Evolutionary conservation across 2,329 filamentous ascomycete species (phyloP).

Genomic region (Botrytis sinoallii): DNA sequence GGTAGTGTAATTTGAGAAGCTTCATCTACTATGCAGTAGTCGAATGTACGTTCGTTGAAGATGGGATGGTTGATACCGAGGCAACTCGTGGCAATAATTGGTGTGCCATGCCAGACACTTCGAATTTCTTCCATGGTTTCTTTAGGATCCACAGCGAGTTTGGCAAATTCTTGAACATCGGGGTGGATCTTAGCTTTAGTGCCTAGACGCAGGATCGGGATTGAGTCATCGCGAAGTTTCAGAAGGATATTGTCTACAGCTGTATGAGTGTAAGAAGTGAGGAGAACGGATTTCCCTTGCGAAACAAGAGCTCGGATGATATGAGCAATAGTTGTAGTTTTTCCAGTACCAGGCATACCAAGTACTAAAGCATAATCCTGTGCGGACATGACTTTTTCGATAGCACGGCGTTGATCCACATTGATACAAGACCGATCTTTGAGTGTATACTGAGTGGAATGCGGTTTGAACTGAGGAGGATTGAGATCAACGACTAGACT

Average conservation of each 20-base stretch:
- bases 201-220: slow-evolving; percentile 81
- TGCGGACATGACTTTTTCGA: slow-evolving; percentile 93
- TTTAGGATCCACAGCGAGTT: slow-evolving; percentile 71
- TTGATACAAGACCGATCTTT: slow-evolving; percentile 69
- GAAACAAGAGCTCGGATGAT: slow-evolving; percentile 88
- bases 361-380: slow-evolving; percentile 95
- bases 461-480: slow-evolving; percentile 68
- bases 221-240: slow-evolving; percentile 77
- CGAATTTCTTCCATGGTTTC: slow-evolving; percentile 79
- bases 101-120: slow-evolving; percentile 77
- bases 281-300: slow-evolving; percentile 85
- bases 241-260: slow-evolving; percentile 97
- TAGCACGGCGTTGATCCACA: slow-evolving; percentile 78
- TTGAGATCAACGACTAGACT: slow-evolving; percentile 76
- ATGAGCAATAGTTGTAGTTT: slow-evolving; percentile 96
- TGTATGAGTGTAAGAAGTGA: slow-evolving; percentile 95
- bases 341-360: slow-evolving; percentile 97
- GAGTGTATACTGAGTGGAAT: slow-evolving; percentile 61
- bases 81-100: slow-evolving; percentile 92
- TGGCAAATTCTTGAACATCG: slow-evolving; percentile 81
- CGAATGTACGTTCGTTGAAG: slow-evolving; percentile 85
- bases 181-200: slow-evolving; percentile 81
- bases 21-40: slow-evolving; percentile 98
- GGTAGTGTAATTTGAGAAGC: slow-evolving; percentile 96
- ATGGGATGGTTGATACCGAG: slow-evolving; percentile 85